Evolutionary conservation across 1,139 yeast species (phyloP).

Genomic region (Protomyces arabidopsidicola): DNA sequence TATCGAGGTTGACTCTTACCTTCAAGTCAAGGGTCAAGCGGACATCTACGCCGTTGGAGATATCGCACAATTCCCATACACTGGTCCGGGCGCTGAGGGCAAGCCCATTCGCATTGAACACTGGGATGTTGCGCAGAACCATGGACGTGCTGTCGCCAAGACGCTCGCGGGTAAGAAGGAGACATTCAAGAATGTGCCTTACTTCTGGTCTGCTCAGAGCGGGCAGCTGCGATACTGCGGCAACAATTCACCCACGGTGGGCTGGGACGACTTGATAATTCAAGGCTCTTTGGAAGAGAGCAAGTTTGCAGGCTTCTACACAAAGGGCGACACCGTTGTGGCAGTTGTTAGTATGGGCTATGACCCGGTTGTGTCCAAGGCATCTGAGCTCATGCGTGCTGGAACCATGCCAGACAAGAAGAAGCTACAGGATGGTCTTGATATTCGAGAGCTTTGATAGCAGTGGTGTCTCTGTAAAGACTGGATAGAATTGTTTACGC

Average conservation of each 20-base stretch:
- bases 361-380: constrained; percentile 30
- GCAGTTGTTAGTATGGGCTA: constrained; percentile 29
- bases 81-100: constrained; percentile 29
- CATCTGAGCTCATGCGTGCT: constrained; percentile 25
- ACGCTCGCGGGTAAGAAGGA: constrained; percentile 25
- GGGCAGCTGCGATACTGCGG: constrained; percentile 31
- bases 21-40: constrained; percentile 27
- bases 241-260: constrained; percentile 27
- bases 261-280: constrained; percentile 29
- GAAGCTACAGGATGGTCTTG: constrained; percentile 27
- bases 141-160: constrained; percentile 29
- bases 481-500: too few species aligned
- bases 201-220: constrained; percentile 32
- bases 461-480: too few species aligned
- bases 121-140: constrained; percentile 30
- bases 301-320: constrained; percentile 29
- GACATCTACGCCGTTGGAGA: constrained; percentile 31
- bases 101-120: constrained; percentile 29
- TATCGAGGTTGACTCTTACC: constrained; percentile 26
- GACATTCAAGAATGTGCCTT: constrained; percentile 27
- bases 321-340: constrained; percentile 29
- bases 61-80: constrained; percentile 30
- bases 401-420: constrained; percentile 30
- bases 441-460: constrained; percentile 14
- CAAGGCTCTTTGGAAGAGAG: constrained; percentile 28